Base-by-base conservation (phyloP, 495 filamentous ascomycete species). In the Podospora sp. region DNA sequence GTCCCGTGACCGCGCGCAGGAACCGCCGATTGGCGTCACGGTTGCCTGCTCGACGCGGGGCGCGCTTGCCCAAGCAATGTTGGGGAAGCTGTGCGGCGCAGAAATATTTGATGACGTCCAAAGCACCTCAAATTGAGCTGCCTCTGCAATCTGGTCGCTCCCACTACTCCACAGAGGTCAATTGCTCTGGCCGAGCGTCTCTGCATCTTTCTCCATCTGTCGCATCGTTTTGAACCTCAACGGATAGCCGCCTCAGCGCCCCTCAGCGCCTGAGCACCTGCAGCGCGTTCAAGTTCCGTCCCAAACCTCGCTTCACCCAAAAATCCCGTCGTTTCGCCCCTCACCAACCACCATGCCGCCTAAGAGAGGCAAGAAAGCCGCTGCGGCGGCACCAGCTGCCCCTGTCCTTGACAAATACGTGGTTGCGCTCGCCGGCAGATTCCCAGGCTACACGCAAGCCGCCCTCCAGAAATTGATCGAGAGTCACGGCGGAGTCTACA, bases 371-470 rank as follows among this genome's bases (percentile, higher is more conserved):
- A 75, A 74, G 65, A 75, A 71, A 62, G 72, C 68, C 18, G 56
- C 68, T 14, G 71, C 70, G 8, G 63, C 75, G 18, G 53, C 59
- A 6, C 73, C 68, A 2, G 71, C 80, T 0, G 69, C 87, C 18
- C 74, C 65, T 5, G 68, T 79, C 0, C 73, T 89, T 18, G 75
- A 81, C 20, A 79, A 78, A 1, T 77, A 83, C 33, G 77, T 75
- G 16, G 80, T 92, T 49, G 85, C 83, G n/a, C 73, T 90, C 26
- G 87, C 85, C 66, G 90, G 90, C 22, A 82, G 82, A 0, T 87
- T 91, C 60, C 80, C 83, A 0, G 80, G 80, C 7, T 75, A 77
- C 20, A 83, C 81, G 16, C 89, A 91, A 69, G 76, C 68, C 9
- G 67, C 68, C 8, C 68, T 86, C 14, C 80, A 83, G 68, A 71